These are phyloP conservation scores for Jacaranda mimosifolia DNA, from an alignment of 257 asterid genomes.

Conservation along the genomic window DNA sequence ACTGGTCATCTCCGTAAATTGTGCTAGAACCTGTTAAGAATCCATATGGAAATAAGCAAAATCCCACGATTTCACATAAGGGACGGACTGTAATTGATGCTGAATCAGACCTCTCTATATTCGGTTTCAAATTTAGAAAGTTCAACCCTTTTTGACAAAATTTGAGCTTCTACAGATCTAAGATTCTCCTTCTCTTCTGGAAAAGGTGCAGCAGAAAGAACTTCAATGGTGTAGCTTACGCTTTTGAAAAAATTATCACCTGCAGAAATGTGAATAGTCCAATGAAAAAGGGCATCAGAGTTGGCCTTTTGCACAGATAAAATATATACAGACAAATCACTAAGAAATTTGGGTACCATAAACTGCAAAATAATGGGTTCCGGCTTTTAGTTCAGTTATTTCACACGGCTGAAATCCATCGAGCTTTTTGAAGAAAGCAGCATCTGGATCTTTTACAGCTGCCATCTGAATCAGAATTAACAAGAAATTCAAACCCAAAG, in stretches of 20 bases:
- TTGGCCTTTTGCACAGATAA: conserved; percentile 21
- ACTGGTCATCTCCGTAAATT: conserved; percentile 95
- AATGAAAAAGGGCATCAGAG: conserved; percentile 35
- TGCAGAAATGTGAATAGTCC: conserved; percentile 41
- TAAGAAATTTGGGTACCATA: conserved; percentile 67
- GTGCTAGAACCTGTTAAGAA: conserved; percentile 79
- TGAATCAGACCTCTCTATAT: conserved; percentile 79
- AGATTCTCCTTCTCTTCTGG: conserved; percentile 85
- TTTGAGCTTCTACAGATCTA: conserved; percentile 80
- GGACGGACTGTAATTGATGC: conserved; percentile 2
- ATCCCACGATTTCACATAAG: background rate
- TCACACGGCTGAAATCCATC: conserved; percentile 99
- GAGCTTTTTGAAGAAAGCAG: conserved; percentile 91
- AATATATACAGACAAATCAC: conserved; percentile 28
- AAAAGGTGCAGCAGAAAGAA: conserved; percentile 74
- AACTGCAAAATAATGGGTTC: conserved; percentile 89
- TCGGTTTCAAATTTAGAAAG: conserved; percentile 93
- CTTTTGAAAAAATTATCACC: conserved; percentile 98
- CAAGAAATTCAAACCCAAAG: conserved; percentile 26
- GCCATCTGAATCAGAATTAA: conserved; percentile 51
- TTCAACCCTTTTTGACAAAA: conserved; percentile 89
- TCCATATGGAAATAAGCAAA: conserved; percentile 32
- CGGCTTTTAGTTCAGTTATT: conserved; percentile 85
- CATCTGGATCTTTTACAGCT: conserved; percentile 86
- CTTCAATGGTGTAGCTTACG: conserved; percentile 86